These are phyloP conservation scores for Citrus hindsii DNA, from an alignment of 345 rosid genomes.

Conservation along the genomic window DNA sequence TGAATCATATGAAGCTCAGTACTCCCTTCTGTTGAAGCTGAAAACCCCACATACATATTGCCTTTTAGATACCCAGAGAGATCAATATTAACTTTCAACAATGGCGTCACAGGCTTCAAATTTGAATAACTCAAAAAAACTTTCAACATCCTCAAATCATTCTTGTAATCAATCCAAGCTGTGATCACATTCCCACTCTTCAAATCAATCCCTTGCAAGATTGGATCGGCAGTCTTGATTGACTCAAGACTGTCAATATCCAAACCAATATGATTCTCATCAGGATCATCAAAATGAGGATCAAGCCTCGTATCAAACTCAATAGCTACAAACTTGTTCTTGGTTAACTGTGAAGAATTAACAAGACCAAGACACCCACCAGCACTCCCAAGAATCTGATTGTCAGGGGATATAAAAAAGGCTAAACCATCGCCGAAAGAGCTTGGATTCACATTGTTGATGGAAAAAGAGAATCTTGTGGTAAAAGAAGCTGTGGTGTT, in stretches of 20 bases:
- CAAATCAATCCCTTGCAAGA: slow-evolving; percentile 47
- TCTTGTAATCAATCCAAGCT: slow-evolving; percentile 90
- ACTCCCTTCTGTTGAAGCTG: slow-evolving; percentile 94
- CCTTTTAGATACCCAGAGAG: slow-evolving; percentile 59
- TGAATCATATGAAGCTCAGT: slow-evolving; percentile 77
- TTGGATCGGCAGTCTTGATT: slow-evolving; percentile 57
- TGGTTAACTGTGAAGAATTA: slow-evolving; percentile 64
- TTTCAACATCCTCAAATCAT: slow-evolving; percentile 46
- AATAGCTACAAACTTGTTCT: slow-evolving; percentile 75
- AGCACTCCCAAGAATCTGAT: slow-evolving; percentile 68
- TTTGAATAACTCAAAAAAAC: slow-evolving; percentile 65
- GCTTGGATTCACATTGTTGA: slow-evolving; percentile 50
- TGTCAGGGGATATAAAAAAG: slow-evolving; percentile 78
- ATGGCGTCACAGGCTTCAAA: slow-evolving; percentile 58
- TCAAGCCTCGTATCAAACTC: slow-evolving; percentile 84
- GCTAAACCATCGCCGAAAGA: slow-evolving; percentile 85
- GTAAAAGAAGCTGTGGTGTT: slow-evolving; percentile 81
- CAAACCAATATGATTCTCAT: slow-evolving; percentile 68
- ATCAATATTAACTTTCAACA: slow-evolving; percentile 53
- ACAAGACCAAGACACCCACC: slow-evolving; percentile 83
- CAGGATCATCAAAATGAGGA: slow-evolving; percentile 59
- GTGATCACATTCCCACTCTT: slow-evolving; percentile 74
- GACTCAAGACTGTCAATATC: slow-evolving; percentile 74
- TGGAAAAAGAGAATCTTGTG: slow-evolving; percentile 71
- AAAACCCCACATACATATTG: slow-evolving; percentile 70